These are phyloP conservation scores for Pestalotiopsis sp. DNA, from an alignment of 2,329 filamentous ascomycete genomes.

Conservation along the genomic window DNA sequence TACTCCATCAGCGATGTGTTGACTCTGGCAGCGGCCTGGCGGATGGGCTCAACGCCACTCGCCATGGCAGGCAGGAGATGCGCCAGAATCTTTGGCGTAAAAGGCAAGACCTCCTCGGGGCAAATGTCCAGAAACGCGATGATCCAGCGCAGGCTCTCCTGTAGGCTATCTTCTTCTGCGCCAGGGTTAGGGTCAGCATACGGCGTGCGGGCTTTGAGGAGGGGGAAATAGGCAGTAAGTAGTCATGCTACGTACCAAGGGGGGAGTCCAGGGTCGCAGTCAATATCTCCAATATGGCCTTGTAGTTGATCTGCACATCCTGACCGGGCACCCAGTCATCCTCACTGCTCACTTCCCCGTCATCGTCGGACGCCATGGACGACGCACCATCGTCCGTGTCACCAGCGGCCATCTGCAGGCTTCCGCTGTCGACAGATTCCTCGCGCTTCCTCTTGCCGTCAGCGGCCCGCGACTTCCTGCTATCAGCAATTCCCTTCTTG, in stretches of 20 bases:
- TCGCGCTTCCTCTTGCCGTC: conserved; percentile 71
- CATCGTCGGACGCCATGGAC: conserved; percentile 53
- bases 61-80: conserved; percentile 94
- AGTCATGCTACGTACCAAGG: conserved; percentile 55
- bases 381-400: conserved; percentile 63
- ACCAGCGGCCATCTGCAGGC: conserved; percentile 58
- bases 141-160: conserved; percentile 93
- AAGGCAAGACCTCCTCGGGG: conserved; percentile 92
- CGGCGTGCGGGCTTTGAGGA: neutral
- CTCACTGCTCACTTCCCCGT: conserved; percentile 64
- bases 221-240: conserved; percentile 10
- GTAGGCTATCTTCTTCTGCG: conserved; percentile 83
- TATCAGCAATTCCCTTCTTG: conserved; percentile 90
- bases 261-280: conserved; percentile 86
- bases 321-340: conserved; percentile 98
- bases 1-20: conserved; percentile 93
- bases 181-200: conserved; percentile 15
- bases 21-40: conserved; percentile 83
- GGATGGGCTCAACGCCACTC: conserved; percentile 85
- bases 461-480: conserved; percentile 69
- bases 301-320: conserved; percentile 92
- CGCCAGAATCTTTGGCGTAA: conserved; percentile 88
- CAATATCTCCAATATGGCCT: conserved; percentile 87
- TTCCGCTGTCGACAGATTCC: conserved; percentile 68
- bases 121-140: conserved; percentile 97